Evolutionary conservation across 345 rosid genomes (phyloP), one percentile per base, ranked within the genome.

Genomic region (Sisymbrium irio): DNA sequence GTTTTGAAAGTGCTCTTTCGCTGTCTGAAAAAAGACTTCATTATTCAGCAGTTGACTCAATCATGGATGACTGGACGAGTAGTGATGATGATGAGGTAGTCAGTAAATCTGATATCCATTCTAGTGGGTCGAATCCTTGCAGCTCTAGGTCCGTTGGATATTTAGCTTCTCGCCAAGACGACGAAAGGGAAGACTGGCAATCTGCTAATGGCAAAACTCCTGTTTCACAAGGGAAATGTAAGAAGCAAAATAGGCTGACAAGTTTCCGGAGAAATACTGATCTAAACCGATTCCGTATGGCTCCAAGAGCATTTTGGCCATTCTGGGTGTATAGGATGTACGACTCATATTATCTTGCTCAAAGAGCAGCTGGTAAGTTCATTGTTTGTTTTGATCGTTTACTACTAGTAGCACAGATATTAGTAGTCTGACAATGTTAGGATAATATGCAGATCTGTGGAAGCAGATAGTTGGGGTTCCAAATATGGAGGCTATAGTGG

Each of bases 331-430:
- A 88, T 69, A 71, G 58, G 12, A 92, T 95, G 96, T 84, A 86
- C 65, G 98, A 95, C 76, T 83, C 99, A 41, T 92, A 87, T 77
- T 66, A 62, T 82, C 98, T 95, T 79, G 91, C 99, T 72, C 88
- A 82, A 69, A 86, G 88, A 67, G 97, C 88, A 54, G 90, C 97
- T 82, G 99, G 99, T 92, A 88, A 27, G 65, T 79, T 54, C 35
- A 22, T 74, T 59, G 13, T 54, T 67, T 59, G 13, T 12, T 57
- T 72, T 28, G 20, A 51, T 50, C 2, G 2, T 40, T 20, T 47
- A 49, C 25, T 33, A 40, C 4, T 30, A 25, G 45, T 51, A 36
- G 47, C 57, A 30, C 22, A 42, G 7, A 9, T 44, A 46, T 27
- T 40, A 39, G 66, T 45, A 41, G 33, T 66, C 64, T 54, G 4